Percentiles rank a stretch among this genome's conserved stretches.
Conservation (phyloP, 2,329 filamentous ascomycete species). For the Colletotrichum godetiae region DNA sequence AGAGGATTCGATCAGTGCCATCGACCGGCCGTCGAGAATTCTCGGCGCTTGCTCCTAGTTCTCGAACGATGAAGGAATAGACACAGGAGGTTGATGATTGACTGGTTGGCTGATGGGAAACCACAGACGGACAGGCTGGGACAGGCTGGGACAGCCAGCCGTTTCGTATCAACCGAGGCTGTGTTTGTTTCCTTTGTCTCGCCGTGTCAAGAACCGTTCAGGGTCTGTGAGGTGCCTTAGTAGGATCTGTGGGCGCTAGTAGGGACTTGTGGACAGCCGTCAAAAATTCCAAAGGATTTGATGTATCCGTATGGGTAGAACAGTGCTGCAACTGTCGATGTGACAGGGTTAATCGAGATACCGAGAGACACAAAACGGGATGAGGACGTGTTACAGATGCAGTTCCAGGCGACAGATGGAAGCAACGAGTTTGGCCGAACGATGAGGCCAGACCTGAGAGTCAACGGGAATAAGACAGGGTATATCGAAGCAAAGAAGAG, state of each 20-base stretch:
- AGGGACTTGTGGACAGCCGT: not conserved
- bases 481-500: not conserved
- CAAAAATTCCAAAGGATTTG: not conserved
- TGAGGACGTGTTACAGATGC: conserved; percentile 26
- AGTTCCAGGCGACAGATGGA: conserved; percentile 24
- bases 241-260: conserved; percentile 15
- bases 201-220: conserved; percentile 8
- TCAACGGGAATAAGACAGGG: not conserved
- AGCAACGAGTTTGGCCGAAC: conserved; percentile 33
- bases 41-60: conserved; percentile 25
- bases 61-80: not conserved
- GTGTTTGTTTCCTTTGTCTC: conserved; percentile 35
- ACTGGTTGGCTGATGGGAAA: not conserved
- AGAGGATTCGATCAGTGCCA: conserved; percentile 17
- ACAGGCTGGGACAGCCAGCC: conserved; percentile 17
- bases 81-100: not conserved
- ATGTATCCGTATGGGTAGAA: not conserved
- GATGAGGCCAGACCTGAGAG: not conserved
- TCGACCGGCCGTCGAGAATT: conserved; percentile 1
- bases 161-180: conserved; percentile 33
- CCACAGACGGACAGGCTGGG: conserved; percentile 6
- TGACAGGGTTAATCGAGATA: not conserved
- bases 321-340: not conserved
- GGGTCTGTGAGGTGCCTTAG: conserved; percentile 31
- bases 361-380: not conserved